Evolutionary conservation across 805 yeast genomes (phyloP).

Genomic region (Zygosaccharomyces rouxii): DNA sequence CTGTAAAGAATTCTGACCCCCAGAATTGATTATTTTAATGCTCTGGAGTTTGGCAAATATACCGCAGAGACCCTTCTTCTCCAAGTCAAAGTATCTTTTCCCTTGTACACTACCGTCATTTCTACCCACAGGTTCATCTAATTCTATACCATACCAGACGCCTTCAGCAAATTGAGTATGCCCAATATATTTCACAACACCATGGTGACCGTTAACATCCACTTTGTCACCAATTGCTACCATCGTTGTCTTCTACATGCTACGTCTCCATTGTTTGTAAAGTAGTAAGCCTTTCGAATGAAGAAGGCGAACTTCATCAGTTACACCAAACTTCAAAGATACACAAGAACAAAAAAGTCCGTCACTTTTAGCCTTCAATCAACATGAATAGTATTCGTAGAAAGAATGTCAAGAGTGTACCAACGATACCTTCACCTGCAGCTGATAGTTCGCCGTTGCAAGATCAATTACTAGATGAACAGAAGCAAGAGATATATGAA

Average conservation of each 20-base stretch:
- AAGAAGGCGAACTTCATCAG: background rate
- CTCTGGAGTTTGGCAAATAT: conserved; percentile 7
- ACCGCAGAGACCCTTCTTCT: conserved; percentile 10
- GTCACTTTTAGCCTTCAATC: background rate
- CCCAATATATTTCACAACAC: conserved; percentile 50
- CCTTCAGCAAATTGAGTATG: conserved; percentile 57
- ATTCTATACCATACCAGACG: conserved; percentile 76
- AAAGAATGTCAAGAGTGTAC: conserved; percentile 11
- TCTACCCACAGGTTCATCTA: conserved; percentile 73
- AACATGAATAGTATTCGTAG: conserved; percentile 14
- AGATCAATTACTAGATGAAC: conserved; percentile 74
- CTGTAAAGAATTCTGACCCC: background rate
- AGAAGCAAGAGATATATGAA: conserved; percentile 85
- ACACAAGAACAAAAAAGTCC: background rate
- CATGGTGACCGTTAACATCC: conserved; percentile 38
- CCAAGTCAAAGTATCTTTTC: conserved; percentile 50
- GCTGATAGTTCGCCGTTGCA: conserved; percentile 19
- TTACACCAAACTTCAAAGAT: conserved; percentile 2
- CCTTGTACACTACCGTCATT: conserved; percentile 75
- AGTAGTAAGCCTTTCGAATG: background rate
- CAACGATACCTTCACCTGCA: conserved; percentile 14
- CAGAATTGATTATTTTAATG: conserved; percentile 4
- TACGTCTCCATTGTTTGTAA: too few species aligned
- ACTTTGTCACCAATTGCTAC: conserved; percentile 34
- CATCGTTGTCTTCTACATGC: background rate